Base-by-base conservation (phyloP, 208 protist genomes). In the Polymyxa betae region DNA sequence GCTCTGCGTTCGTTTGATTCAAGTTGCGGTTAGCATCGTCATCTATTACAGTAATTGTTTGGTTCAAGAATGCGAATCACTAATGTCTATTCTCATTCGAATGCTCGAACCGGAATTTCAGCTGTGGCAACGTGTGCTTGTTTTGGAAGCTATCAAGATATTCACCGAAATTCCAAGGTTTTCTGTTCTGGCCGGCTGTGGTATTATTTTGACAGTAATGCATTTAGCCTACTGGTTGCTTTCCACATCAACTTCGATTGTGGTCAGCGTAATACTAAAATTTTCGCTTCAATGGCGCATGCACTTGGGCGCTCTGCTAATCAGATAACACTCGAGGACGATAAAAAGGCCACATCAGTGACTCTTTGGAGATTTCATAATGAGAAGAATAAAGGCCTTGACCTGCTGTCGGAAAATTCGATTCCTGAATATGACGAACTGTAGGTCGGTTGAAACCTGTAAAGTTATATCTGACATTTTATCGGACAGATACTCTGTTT, bases 401-500 rank as follows among this genome's bases (percentile, higher is more conserved):
- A 82, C 35, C 72, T 82, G 5, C 72, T 82, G n/a, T 5, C 16
- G 12, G 72, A 82, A 43, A 82, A 82, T 43, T 35, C 5, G 5
- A 20, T n/a, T 45, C 72, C 72, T 82, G 72, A 82, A 35, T 82
- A 45, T 82, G 72, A 82, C 72, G 72, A 82, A 40, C 72, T 82
- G 72, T 82, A 82, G 5, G 35, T 20, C 35, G 5, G 10, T 20
- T 82, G n/a, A 35, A 38, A 5, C 16, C 16, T 20, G 72, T n/a
- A 20, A 12, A 5, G 16, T 82, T 43, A n/a, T n/a, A 5, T 5
- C n/a, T 35, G n/a, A 5, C 40, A 35, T 40, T 82, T 5, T 82
- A 43, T 43, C 5, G 5, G 5, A 20, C 35, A 82, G 72, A 40
- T 82, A 82, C 72, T 5, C 72, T 12, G 40, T 82, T 45, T 38